Conservation (phyloP, 2,329 filamentous ascomycete species). For the Aspergillus sp. region DNA sequence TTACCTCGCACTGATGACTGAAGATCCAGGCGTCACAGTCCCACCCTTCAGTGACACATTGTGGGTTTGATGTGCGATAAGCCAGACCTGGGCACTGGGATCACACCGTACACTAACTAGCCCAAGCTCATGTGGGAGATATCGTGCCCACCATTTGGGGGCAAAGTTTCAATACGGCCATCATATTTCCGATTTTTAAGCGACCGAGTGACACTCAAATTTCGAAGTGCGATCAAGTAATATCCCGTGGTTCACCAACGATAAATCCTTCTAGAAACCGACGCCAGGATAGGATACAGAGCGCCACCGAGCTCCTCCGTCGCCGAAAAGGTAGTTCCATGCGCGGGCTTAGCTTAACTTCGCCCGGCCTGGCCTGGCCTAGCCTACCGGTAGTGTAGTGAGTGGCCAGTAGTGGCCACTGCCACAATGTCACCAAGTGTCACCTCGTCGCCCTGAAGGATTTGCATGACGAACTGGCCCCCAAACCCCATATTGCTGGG, state of each 20-base stretch:
- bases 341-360: too few relatives aligned
- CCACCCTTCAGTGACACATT: background rate
- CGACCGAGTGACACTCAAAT: background rate
- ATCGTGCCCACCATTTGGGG: too few relatives aligned
- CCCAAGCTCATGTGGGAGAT: too few relatives aligned
- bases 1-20: background rate
- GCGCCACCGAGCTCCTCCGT: too few relatives aligned
- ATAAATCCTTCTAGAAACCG: background rate
- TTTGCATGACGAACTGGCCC: slow-evolving; percentile 2
- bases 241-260: background rate
- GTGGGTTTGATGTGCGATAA: background rate
- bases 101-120: too few relatives aligned
- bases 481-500: background rate
- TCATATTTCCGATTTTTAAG: too few relatives aligned
- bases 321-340: background rate
- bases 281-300: too few relatives aligned
- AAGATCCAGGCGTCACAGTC: background rate
- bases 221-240: background rate
- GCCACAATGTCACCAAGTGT: background rate
- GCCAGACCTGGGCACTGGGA: background rate
- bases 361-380: background rate
- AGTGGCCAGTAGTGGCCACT: background rate
- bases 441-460: background rate
- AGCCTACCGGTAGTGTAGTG: too few relatives aligned
- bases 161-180: too few relatives aligned